A percentile compares a stretch with the other conserved stretches of the same genome.
Evolutionary conservation across 352 stramenopile genomes (phyloP).

Genomic region (Pythium monospermum): DNA sequence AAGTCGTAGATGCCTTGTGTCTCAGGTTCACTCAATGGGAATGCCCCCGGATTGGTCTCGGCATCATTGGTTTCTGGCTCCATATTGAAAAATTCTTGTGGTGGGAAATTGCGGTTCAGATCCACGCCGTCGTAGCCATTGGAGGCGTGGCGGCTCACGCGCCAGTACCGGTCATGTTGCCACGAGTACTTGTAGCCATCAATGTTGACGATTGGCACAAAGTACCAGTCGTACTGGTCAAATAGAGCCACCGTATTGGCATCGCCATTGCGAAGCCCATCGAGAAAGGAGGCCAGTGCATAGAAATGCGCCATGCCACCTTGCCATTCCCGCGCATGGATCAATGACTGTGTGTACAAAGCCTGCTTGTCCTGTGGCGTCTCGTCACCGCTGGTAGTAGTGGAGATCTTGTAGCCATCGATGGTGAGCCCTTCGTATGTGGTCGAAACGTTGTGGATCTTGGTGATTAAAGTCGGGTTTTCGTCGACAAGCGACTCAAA

Average conservation of each 20-base stretch:
- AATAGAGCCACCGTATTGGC: slow-evolving; percentile 9
- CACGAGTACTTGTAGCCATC: slow-evolving; percentile 77
- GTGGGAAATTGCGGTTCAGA: slow-evolving; percentile 70
- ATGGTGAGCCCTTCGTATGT: slow-evolving; percentile 55
- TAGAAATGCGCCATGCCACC: slow-evolving; percentile 19
- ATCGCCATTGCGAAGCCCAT: slow-evolving; percentile 11
- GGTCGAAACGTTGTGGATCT: slow-evolving; percentile 40
- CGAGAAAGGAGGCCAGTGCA: slow-evolving; percentile 19
- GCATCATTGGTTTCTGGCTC: slow-evolving; percentile 29
- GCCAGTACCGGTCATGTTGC: slow-evolving; percentile 58
- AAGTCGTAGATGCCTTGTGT: slow-evolving; percentile 49
- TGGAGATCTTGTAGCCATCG: slow-evolving; percentile 60
- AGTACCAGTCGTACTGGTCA: slow-evolving; percentile 66
- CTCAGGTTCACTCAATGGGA: slow-evolving; percentile 54
- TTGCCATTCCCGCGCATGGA: slow-evolving; percentile 39
- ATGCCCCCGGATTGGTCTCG: slow-evolving; percentile 55
- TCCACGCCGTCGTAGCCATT: slow-evolving; percentile 54
- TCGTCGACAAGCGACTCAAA: slow-evolving; percentile 40
- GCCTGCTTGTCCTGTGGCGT: slow-evolving; percentile 25
- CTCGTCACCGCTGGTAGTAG: not conserved
- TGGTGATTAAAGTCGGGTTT: slow-evolving; percentile 46
- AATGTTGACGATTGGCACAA: slow-evolving; percentile 75
- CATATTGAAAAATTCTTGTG: slow-evolving; percentile 50
- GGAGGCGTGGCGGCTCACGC: slow-evolving; percentile 39
- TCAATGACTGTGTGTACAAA: slow-evolving; percentile 59